Base-by-base conservation (phyloP, 139 green algal genomes). In the Chlamydomonas incerta region DNA sequence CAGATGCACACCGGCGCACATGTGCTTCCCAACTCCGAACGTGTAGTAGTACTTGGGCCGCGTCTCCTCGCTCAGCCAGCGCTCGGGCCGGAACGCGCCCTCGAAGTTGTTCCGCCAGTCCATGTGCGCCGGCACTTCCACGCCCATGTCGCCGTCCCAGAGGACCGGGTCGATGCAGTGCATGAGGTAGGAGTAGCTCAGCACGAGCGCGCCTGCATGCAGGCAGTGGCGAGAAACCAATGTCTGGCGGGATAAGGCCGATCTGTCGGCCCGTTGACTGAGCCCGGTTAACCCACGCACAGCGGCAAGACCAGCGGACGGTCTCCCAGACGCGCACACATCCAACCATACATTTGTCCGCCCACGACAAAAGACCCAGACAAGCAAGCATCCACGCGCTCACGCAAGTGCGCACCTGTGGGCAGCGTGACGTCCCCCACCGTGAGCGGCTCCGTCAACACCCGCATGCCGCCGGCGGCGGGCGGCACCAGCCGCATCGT, bases 81-180 rank as follows among this genome's bases (percentile, higher is more conserved):
- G 57, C 74, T 81, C 71, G 10, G 87, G 87, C 33, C 67, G 73
- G 46, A 90, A 90, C 11, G 81, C 87, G 5, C 24, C 74, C 46
- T 72, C 62, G 17, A 90, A 55, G 57, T 84, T 79, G 66, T 65
- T 57, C 24, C 47, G 62, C 74, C 74, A 90, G 74, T 90, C 87
- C 87, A 90, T 90, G 81, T 90, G 80, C 0, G 74, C 31, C 11
- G 87, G 81, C 34, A 90, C n/a, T 13, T 34, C 26, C 46, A 1
- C 52, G 65, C 26, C 37, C 26, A 46, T 67, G 77, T 57, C 8
- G 33, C 81, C 81, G 33, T 85, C 69, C 87, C 81, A 88, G 18
- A 90, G 74, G 6, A 65, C 85, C 24, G 87, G 87, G 35, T 90
- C 87, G 1, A 85, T 20, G 18, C n/a, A 66, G 29, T 90, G 87